Evolutionary conservation across 225 moss, liverwort and hornwort genomes (phyloP).

Genomic region (Physcomitrium patens): DNA sequence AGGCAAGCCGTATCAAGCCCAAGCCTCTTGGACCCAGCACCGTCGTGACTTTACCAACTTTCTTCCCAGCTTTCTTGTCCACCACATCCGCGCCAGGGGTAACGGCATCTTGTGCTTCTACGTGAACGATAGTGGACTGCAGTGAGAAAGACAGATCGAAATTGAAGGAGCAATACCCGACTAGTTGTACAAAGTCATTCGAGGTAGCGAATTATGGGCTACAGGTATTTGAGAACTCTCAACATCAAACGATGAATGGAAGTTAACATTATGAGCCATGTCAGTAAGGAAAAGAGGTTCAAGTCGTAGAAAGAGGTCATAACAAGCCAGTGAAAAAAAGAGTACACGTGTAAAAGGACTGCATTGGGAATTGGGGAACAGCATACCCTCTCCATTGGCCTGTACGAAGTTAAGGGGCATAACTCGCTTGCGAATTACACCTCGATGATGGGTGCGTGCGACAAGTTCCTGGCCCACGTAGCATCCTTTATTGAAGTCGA

Average conservation of each 20-base stretch:
- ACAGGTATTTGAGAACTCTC: not conserved
- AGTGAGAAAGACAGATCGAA: not conserved
- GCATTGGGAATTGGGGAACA: constrained; percentile 3
- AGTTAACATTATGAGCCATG: not conserved
- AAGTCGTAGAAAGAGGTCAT: not conserved
- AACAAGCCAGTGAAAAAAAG: constrained; percentile 14
- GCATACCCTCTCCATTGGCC: constrained; percentile 76
- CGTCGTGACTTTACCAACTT: constrained; percentile 87
- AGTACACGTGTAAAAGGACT: not conserved
- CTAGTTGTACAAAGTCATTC: not conserved
- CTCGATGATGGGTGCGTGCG: constrained; percentile 94
- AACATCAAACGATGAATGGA: not conserved
- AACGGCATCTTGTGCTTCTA: constrained; percentile 77
- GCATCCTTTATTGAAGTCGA: constrained; percentile 96
- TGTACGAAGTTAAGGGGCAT: constrained; percentile 76
- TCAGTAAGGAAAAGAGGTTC: not conserved
- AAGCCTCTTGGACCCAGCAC: constrained; percentile 87
- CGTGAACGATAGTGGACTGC: not conserved
- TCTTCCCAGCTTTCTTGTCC: constrained; percentile 62
- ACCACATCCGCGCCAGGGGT: constrained; percentile 64
- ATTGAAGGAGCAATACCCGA: not conserved
- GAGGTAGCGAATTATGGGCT: not conserved
- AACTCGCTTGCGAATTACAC: constrained; percentile 88
- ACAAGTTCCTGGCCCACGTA: constrained; percentile 96
- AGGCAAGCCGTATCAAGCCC: constrained; percentile 75